Percentiles rank a stretch among this genome's conserved stretches.
Evolutionary conservation across 768 basidiomycete genomes (phyloP).

Genomic region (Leccinum sublutescens): DNA sequence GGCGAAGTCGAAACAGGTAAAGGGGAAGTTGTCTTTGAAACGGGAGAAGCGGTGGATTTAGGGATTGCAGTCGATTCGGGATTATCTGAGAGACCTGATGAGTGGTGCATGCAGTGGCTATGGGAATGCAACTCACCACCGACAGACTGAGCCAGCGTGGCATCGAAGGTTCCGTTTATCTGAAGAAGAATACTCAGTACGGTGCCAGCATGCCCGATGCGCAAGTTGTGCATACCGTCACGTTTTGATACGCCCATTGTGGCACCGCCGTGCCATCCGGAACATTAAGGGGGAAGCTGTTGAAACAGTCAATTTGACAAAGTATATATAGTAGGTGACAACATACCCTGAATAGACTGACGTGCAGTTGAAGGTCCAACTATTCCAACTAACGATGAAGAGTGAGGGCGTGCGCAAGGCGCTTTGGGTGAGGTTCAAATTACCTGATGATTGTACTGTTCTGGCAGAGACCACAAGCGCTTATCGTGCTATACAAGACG

Average conservation of each 20-base stretch:
- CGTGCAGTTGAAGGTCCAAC: slow-evolving; percentile 50
- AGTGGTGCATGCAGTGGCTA: too few species aligned
- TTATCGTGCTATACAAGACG: slow-evolving; percentile 53
- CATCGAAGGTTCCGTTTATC: slow-evolving; percentile 38
- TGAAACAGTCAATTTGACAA: background rate
- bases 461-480: slow-evolving; percentile 60
- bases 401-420: background rate
- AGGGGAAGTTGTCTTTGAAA: background rate
- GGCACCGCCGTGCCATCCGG: slow-evolving; percentile 52
- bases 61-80: too few species aligned
- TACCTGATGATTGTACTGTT: slow-evolving; percentile 39
- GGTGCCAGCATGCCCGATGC: background rate
- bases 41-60: background rate
- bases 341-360: slow-evolving; percentile 32
- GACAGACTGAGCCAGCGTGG: too few species aligned
- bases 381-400: slow-evolving; percentile 43
- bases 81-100: too few species aligned
- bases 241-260: slow-evolving; percentile 61
- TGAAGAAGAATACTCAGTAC: slow-evolving; percentile 17
- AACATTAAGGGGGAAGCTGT: slow-evolving; percentile 47
- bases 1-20: too few species aligned
- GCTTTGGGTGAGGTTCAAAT: slow-evolving; percentile 1
- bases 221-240: slow-evolving; percentile 34
- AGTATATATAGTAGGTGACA: background rate
- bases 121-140: too few species aligned